A percentile compares a stretch with the other conserved stretches of the same genome.
phyloP scores from a whole-genome alignment of 441 rosid genomes.

The Pelargonium myrrhifolium region DNA sequence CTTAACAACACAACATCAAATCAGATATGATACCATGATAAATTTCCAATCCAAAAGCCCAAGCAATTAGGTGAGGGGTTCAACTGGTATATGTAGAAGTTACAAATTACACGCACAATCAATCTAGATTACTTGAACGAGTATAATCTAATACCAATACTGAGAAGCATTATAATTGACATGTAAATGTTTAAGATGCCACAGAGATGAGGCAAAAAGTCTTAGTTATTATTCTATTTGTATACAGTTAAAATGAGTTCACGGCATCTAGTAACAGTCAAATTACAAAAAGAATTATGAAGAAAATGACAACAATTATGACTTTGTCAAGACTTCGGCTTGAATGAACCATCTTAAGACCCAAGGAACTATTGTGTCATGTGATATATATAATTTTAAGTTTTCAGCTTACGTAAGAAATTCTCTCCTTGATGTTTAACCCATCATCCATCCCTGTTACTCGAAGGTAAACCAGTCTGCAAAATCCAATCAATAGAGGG shows the following conservation, averaged over 20 bases:
- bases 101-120: background rate
- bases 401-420: slow-evolving; percentile 56
- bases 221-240: background rate
- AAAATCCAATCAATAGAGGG: slow-evolving; percentile 19
- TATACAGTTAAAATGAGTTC: background rate
- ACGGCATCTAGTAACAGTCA: background rate
- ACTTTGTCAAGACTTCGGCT: slow-evolving; percentile 1
- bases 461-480: slow-evolving; percentile 76
- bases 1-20: background rate
- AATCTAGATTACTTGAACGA: background rate
- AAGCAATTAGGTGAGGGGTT: slow-evolving; percentile 3
- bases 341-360: background rate
- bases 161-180: background rate
- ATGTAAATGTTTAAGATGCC: background rate
- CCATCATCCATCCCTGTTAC: slow-evolving; percentile 96
- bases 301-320: background rate
- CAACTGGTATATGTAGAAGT: background rate
- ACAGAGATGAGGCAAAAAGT: background rate
- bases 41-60: background rate
- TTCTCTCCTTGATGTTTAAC: slow-evolving; percentile 76
- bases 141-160: background rate
- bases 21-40: background rate
- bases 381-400: background rate
- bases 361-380: background rate
- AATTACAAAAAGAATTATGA: background rate